Percentiles rank a stretch among this genome's conserved stretches.
phyloP scores from a whole-genome alignment of 1,139 yeast species.

The Candida sanyaensis region DNA sequence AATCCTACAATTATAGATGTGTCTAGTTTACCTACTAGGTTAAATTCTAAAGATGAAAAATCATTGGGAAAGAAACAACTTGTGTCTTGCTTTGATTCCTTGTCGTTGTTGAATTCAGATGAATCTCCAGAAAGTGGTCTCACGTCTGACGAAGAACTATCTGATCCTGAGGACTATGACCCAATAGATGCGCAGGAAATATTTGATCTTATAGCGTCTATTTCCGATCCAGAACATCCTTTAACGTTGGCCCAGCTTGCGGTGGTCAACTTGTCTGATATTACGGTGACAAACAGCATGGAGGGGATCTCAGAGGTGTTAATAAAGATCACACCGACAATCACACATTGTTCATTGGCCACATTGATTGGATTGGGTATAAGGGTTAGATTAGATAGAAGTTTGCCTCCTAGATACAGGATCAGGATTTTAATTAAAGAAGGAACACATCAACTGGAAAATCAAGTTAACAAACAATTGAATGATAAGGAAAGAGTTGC shows the following conservation, averaged over 20 bases:
- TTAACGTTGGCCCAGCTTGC: conserved; percentile 91
- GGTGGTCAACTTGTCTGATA: conserved; percentile 85
- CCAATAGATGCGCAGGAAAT: conserved; percentile 69
- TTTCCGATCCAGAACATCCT: conserved; percentile 98
- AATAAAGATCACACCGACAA: conserved; percentile 92
- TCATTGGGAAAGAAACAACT: conserved; percentile 6
- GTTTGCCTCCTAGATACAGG: conserved; percentile 83
- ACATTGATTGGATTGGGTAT: conserved; percentile 95
- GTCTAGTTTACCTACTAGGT: conserved; percentile 73
- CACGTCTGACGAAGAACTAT: conserved; percentile 10
- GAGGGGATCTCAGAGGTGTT: conserved; percentile 72
- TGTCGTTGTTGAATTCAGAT: conserved; percentile 9
- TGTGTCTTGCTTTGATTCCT: conserved; percentile 10
- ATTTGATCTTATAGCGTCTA: conserved; percentile 72
- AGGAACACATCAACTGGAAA: conserved; percentile 95
- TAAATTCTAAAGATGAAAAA: conserved; percentile 8
- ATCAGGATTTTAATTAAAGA: conserved; percentile 78
- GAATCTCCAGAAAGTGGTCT: conserved; percentile 9
- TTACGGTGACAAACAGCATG: conserved; percentile 51
- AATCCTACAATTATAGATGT: conserved; percentile 85
- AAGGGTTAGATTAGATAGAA: conserved; percentile 85
- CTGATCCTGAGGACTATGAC: conserved; percentile 49
- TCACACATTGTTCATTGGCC: conserved; percentile 95
- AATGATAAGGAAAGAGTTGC: conserved; percentile 98
- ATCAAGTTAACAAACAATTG: conserved; percentile 92